Base-by-base conservation (phyloP, 2,329 filamentous ascomycete species). In the Sphaerostilbella broomeana region DNA sequence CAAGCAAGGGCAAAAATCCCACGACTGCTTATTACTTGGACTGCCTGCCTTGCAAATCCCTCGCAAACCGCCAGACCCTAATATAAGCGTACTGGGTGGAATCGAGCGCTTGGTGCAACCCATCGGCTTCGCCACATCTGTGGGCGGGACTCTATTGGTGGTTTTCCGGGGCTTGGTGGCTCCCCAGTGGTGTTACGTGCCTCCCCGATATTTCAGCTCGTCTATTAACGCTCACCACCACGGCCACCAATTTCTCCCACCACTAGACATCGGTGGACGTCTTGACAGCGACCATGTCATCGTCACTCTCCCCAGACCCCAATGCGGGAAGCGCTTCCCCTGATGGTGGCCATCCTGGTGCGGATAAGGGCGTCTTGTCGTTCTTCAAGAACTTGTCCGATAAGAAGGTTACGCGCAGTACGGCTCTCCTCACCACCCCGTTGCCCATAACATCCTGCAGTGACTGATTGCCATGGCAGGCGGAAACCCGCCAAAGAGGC, bases 401-500 rank as follows among this genome's bases (percentile, higher is more conserved):
- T 41, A 92, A 87, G 67, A 86, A 81, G 57, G 76, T 75, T 10
- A 87, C 83, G n/a, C 73, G 84, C 72, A 83, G 84, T 86, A 63
- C 54, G 47, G 25, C 22, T 15, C 30, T 20, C 29, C 18, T 18
- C 24, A 18, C 10, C 29, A 30, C 8, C 15, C 5, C 24, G 21
- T 19, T 15, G 6, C 2, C 19, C 9, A 10, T 12, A 24, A n/a
- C 15, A n/a, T 19, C 7, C 22, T 6, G 21, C 4, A 6, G 25
- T 11, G 25, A 35, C 46, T 48, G 17, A 51, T 35, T 2, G 11
- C 3, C 6, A 30, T 12, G 25, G 35, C 54, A 83, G 89, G 95
- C 69, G 89, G 87, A 31, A 83, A 92, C 55, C 73, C 84, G 7
- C 79, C 86, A 3, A 98, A 97, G 66, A 79, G 86, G 50, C 79